Evolutionary conservation across 2,329 filamentous ascomycete genomes (phyloP), one percentile per base, ranked within the genome.

Genomic region (Bipolaris gigantea): DNA sequence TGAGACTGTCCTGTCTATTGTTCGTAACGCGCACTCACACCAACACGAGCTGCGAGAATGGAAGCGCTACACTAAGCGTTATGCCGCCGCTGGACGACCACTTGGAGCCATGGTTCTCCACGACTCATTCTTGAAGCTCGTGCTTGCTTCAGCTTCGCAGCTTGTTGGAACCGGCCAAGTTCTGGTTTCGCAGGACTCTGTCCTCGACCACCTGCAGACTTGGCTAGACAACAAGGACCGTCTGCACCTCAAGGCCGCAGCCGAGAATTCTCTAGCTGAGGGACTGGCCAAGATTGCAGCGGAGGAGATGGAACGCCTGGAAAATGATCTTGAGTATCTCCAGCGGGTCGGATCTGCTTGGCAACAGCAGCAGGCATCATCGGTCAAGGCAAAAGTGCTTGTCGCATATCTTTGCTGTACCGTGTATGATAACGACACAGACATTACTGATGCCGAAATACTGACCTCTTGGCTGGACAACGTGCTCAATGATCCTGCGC

Each of bases 61-160:
- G 94, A 95, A 89, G 76, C 86, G 88, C 60, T 91, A 90, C 74
- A 78, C 90, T 52, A 89, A 88, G 40, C 89, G 92, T 57, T 99
- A 97, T 76, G 86, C 90, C 25, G 83, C 86, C 15, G 82, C 85
- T 54, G 89, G 89, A 9, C 85, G 90, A 18, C 93, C 95, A 0
- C 77, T 99, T 39, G 92, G 94, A 9, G 91, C 92, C 11, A 94
- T 97, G 88, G 82, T 97, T 5, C 76, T 99, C 19, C 92, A 96
- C 72, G 86, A 90, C 67, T 92, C 88, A 59, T 95, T 96, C 71
- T 91, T 95, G 81, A 87, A 86, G 73, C 83, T 97, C 30, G 81
- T 97, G 11, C 87, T 92, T 32, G 85, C 91, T 2, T 88, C 85
- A 49, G 90, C 90, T 2, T 89, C 90, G 13, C 81, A 93, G 25